Evolutionary conservation across 2,329 filamentous ascomycete species (phyloP).

Genomic region (Pyricularia sp.): DNA sequence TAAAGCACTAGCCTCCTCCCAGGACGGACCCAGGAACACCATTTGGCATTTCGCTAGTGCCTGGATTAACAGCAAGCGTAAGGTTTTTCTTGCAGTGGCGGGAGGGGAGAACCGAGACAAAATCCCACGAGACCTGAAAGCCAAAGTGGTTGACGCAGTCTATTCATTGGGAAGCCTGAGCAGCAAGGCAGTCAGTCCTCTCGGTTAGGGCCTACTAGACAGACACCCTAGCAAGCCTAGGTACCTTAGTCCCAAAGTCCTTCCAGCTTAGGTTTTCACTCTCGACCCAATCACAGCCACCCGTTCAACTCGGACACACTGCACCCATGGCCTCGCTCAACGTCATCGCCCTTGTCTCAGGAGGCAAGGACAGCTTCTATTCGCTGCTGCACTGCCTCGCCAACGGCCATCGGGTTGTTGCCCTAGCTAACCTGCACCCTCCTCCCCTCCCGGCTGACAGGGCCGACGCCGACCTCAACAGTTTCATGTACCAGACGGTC

Average conservation of each 20-base stretch:
- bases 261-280: not conserved
- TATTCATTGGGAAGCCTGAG: not conserved
- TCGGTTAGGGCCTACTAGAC: not conserved
- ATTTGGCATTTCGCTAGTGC: not conserved
- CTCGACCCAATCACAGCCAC: not conserved
- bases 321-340: constrained; percentile 34
- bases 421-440: constrained; percentile 82
- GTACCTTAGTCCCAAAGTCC: not conserved
- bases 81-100: not conserved
- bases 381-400: constrained; percentile 82
- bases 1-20: too few relatives aligned
- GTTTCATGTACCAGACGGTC: constrained; percentile 99
- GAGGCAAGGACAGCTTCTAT: constrained; percentile 95
- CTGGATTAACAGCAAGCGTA: not conserved
- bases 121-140: not conserved
- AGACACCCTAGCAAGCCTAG: not conserved
- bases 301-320: not conserved
- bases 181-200: too few relatives aligned
- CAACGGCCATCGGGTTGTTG: constrained; percentile 77
- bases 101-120: not conserved
- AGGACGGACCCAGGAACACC: not conserved
- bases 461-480: constrained; percentile 66
- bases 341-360: constrained; percentile 88
- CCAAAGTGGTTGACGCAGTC: not conserved
- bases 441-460: constrained; percentile 12